Percentiles rank a stretch among this genome's conserved stretches.
These are phyloP conservation scores for Ceratocystis huliohia DNA, from an alignment of 2,329 filamentous ascomycete species.

Conservation along the genomic window DNA sequence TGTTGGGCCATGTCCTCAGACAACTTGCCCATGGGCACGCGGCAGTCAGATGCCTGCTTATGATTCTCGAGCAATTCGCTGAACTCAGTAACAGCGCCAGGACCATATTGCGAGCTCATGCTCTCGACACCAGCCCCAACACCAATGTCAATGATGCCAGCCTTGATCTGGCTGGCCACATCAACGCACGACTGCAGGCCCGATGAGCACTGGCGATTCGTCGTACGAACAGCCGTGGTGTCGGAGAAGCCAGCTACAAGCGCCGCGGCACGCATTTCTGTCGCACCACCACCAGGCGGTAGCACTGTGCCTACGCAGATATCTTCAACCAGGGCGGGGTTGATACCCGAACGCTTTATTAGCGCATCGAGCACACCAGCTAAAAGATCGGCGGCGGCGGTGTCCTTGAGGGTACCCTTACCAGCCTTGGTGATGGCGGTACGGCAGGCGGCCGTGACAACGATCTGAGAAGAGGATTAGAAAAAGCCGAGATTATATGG, in stretches of 20 bases:
- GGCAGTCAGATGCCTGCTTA: slow-evolving; percentile 82
- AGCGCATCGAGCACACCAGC: slow-evolving; percentile 70
- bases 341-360: slow-evolving; percentile 74
- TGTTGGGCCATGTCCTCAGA: slow-evolving; percentile 93
- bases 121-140: slow-evolving; percentile 92
- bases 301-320: slow-evolving; percentile 86
- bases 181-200: slow-evolving; percentile 88
- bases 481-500: neutral
- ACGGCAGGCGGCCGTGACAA: slow-evolving; percentile 83
- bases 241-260: slow-evolving; percentile 86
- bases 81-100: slow-evolving; percentile 81
- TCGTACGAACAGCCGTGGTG: slow-evolving; percentile 65
- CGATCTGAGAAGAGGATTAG: slow-evolving; percentile 42
- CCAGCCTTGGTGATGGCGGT: slow-evolving; percentile 87
- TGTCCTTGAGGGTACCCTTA: slow-evolving; percentile 93
- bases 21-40: slow-evolving; percentile 88
- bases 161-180: slow-evolving; percentile 80
- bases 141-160: slow-evolving; percentile 90
- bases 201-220: slow-evolving; percentile 91
- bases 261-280: slow-evolving; percentile 87
- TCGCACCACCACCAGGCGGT: slow-evolving; percentile 83
- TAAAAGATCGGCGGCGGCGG: slow-evolving; percentile 71
- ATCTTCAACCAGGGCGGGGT: slow-evolving; percentile 80
- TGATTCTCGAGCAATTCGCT: slow-evolving; percentile 73
- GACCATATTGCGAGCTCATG: slow-evolving; percentile 88